Evolutionary conservation across 1,284 basidiomycete genomes (phyloP), one percentile per base, ranked within the genome.

Genomic region (Heterobasidion irregulare): DNA sequence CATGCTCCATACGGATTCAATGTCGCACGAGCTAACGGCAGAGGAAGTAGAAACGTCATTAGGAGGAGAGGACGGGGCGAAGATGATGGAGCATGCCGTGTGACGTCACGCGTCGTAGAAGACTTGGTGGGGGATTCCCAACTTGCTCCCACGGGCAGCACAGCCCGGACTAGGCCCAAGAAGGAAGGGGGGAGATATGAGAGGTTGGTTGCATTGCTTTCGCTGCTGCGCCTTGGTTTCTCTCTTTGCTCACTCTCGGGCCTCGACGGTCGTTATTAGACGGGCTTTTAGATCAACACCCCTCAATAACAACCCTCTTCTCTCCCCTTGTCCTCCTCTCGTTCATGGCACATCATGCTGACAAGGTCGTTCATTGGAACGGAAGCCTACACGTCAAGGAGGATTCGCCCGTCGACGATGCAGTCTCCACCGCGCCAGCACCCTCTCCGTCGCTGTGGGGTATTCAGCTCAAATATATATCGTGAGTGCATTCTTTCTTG

Each of bases 391-490:
- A 66, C 65, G 46, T n/a, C 16, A 47, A 47, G 46, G 46, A 48
- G 33, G 53, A 53, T 33, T 19, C 18, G n/a, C 62, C 71, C 70
- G 67, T 65, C 63, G 58, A 63, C 64, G 58, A 66, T 54, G 72
- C 76, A 50, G 62, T 78, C 53, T 50, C 67, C 61, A 62, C 61
- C 62, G 62, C 76, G 64, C 53, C 62, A 6, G 8, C 71, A 34
- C 15, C 58, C 18, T 64, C 75, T 15, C 85, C 87, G 50, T 74
- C 79, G 13, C 65, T 90, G 18, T 84, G 75, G 65, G 89, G 87
- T 51, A 66, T 92, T 53, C 85, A 86, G 16, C 72, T 91, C 63
- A 91, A 90, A 75, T 89, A 89, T 63, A 78, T 91, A 58, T 89
- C 88, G 87, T 90, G 66, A 72, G 85, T 84, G 32, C 43, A 50